A percentile compares a stretch with the other conserved stretches of the same genome.
phyloP scores from a whole-genome alignment of 805 yeast genomes.

The Saturnispora galanensis region DNA sequence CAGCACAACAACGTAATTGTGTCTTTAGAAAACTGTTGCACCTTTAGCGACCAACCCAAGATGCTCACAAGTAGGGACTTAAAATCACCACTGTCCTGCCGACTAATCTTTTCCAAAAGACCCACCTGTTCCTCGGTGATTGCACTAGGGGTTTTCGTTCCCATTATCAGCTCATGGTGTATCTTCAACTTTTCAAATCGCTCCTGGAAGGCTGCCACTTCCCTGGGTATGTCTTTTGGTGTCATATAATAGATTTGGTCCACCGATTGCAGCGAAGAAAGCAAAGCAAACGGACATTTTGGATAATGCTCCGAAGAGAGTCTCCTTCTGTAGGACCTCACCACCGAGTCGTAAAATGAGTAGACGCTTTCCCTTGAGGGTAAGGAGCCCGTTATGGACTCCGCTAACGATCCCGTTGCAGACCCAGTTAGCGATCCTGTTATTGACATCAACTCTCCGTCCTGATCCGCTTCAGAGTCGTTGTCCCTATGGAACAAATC shows the following conservation, averaged over 20 bases:
- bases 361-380: neutral
- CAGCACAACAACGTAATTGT: conserved; percentile 25
- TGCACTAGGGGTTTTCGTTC: conserved; percentile 7
- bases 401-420: too few species aligned
- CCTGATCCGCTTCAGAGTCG: conserved; percentile 13
- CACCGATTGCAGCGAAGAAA: conserved; percentile 12
- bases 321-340: conserved; percentile 20
- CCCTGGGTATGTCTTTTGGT: conserved; percentile 20
- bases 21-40: conserved; percentile 20
- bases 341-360: conserved; percentile 16
- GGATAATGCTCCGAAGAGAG: conserved; percentile 22
- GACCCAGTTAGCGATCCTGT: neutral
- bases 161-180: conserved; percentile 11
- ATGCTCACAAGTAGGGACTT: conserved; percentile 13
- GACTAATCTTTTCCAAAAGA: too few species aligned
- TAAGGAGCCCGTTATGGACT: too few species aligned
- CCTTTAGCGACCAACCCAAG: conserved; percentile 30
- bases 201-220: conserved; percentile 13
- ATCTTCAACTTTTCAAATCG: conserved; percentile 12
- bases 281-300: conserved; percentile 16
- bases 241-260: conserved; percentile 20
- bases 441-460: conserved; percentile 13
- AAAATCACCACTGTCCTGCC: neutral
- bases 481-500: neutral
- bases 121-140: too few species aligned